A percentile compares a stretch with the other conserved stretches of the same genome.
phyloP scores from a whole-genome alignment of 78 protist genomes.

The Polysphondylium violaceum region DNA sequence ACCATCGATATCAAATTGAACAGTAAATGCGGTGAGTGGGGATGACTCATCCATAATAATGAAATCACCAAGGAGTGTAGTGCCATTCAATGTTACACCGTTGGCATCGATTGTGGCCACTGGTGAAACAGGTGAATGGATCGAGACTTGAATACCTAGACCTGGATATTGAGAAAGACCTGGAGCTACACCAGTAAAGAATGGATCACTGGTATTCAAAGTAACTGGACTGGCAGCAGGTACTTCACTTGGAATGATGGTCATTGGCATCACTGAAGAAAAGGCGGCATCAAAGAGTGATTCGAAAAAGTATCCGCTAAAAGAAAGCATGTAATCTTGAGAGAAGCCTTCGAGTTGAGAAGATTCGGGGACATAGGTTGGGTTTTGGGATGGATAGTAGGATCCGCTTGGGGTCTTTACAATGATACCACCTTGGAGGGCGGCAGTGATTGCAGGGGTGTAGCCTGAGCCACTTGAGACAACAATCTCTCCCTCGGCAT shows the following conservation, averaged over 20 bases:
- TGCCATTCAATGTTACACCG: background rate
- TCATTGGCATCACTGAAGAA: background rate
- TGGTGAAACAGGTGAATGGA: slow-evolving; percentile 8
- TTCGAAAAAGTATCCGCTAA: slow-evolving; percentile 6
- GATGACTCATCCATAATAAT: background rate
- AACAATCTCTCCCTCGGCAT: slow-evolving; percentile 2
- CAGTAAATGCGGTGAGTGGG: slow-evolving; percentile 13
- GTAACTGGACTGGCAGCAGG: slow-evolving; percentile 21
- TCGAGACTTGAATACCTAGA: background rate
- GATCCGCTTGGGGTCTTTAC: background rate
- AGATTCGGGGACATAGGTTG: slow-evolving; percentile 8
- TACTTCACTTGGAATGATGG: background rate
- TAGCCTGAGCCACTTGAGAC: background rate
- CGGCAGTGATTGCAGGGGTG: slow-evolving; percentile 13
- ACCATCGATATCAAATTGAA: background rate
- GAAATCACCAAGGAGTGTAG: background rate
- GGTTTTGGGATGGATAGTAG: slow-evolving; percentile 24
- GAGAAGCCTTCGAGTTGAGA: slow-evolving; percentile 8
- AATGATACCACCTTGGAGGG: slow-evolving; percentile 25
- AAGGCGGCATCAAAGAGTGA: slow-evolving; percentile 15
- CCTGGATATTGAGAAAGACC: slow-evolving; percentile 18
- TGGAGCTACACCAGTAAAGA: slow-evolving; percentile 8
- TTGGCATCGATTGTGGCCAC: background rate
- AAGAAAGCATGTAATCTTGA: background rate
- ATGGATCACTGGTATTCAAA: slow-evolving; percentile 27